These are phyloP conservation scores for Arabidopsis lyrata DNA, from an alignment of 441 rosid species.

Conservation along the genomic window DNA sequence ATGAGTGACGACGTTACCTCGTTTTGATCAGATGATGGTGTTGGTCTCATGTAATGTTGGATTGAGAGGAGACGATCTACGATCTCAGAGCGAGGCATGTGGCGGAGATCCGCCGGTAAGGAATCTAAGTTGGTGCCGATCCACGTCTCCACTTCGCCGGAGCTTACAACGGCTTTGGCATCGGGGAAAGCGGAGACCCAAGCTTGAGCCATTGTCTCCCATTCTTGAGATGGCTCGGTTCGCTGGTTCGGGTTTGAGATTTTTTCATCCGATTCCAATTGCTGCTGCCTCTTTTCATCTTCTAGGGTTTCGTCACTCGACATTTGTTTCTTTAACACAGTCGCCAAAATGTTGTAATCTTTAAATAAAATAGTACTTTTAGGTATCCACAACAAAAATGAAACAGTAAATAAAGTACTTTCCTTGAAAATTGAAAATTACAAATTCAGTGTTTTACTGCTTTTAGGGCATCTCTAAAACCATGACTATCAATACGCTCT, in stretches of 20 bases:
- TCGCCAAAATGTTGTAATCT: not conserved
- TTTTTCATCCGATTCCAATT: constrained; percentile 38
- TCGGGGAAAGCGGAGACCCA: constrained; percentile 86
- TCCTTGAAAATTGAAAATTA: too few species aligned
- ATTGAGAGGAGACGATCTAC: constrained; percentile 83
- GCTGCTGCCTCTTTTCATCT: constrained; percentile 37
- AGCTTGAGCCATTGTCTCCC: constrained; percentile 87
- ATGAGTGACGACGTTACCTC: constrained; percentile 17
- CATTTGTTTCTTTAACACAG: constrained; percentile 37
- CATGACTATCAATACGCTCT: too few species aligned
- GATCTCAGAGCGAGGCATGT: constrained; percentile 83
- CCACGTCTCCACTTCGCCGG: constrained; percentile 74
- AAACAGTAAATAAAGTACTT: too few species aligned
- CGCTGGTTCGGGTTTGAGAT: constrained; percentile 28
- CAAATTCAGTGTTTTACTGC: not conserved
- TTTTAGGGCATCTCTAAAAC: too few species aligned
- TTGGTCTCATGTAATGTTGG: constrained; percentile 72
- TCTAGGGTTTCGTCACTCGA: constrained; percentile 53
- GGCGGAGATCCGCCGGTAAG: constrained; percentile 77
- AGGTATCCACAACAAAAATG: too few species aligned
- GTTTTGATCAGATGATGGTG: constrained; percentile 52
- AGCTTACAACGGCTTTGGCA: constrained; percentile 68
- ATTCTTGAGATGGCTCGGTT: constrained; percentile 70
- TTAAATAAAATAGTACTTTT: not conserved
- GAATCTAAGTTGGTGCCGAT: constrained; percentile 69